Base-by-base conservation (phyloP, 139 green algal genomes). In the Micromonas commoda region DNA sequence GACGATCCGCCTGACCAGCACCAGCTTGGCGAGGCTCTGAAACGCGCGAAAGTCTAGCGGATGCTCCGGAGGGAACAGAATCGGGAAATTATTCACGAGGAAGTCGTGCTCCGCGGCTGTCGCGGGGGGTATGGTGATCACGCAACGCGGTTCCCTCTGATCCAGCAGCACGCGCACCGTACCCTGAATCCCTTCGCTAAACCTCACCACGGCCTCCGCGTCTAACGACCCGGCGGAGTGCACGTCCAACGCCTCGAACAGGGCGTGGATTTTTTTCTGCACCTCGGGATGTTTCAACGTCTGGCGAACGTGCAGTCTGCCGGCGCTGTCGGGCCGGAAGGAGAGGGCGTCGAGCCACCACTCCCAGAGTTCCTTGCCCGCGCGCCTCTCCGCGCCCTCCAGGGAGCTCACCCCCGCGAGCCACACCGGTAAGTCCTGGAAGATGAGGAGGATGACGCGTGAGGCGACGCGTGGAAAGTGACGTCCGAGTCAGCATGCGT, bases 341-440 rank as follows among this genome's bases (percentile, higher is more conserved):
- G n/a, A 24, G 13, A 68, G 61, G n/a, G 61, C 9, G 61, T 68
- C 61, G 9, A 68, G n/a, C n/a, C 31, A 68, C 61, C 61, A 68
- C 61, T 24, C 61, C 61, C 61, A 68, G 13, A 68, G 19, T 26
- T 16, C 13, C 19, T 68, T 68, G 9, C 19, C 61, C 19, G 32
- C 31, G n/a, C 61, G 61, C 32, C 32, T 68, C 19, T 68, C 61
- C 19, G 32, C 31, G 4, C 4, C 19, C 9, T 13, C 9, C 13
- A 16, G 32, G n/a, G 61, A 31, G n/a, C 4, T 24, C 13, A 5
- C 9, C 9, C 61, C 61, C 5, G 19, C 61, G 13, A 68, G n/a
- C n/a, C 19, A 68, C 19, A 68, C 19, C 61, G 61, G 61, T 5
- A 68, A 26, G n/a, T 13, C 9, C 4, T 24, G 61, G 32, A 35